Percentiles rank a stretch among this genome's conserved stretches.
Evolutionary conservation across 2,329 filamentous ascomycete genomes (phyloP).

Genomic region (Spiromastix sp.): DNA sequence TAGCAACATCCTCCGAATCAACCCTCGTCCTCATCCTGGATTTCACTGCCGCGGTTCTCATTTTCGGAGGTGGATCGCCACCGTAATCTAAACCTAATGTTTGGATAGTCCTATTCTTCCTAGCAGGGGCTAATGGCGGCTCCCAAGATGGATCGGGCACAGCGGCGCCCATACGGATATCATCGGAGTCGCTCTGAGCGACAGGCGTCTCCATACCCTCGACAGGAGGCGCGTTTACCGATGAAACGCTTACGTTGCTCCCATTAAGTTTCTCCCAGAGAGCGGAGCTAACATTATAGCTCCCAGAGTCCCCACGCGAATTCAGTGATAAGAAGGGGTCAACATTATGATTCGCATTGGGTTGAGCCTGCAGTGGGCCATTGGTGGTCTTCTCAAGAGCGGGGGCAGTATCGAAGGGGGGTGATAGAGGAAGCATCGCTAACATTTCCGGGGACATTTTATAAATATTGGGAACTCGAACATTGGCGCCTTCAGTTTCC

Average conservation of each 20-base stretch:
- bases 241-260: conserved; percentile 32
- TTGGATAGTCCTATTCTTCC: conserved; percentile 46
- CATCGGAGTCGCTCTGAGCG: conserved; percentile 35
- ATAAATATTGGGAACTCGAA: conserved; percentile 80
- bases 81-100: conserved; percentile 39
- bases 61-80: conserved; percentile 52
- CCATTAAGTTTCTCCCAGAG: conserved; percentile 41
- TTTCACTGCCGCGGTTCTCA: conserved; percentile 44
- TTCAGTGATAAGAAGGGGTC: conserved; percentile 34
- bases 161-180: conserved; percentile 25
- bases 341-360: conserved; percentile 24
- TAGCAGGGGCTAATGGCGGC: conserved; percentile 32
- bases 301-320: conserved; percentile 23
- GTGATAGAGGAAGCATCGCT: conserved; percentile 33
- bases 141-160: conserved; percentile 27
- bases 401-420: conserved; percentile 20
- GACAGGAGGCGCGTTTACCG: conserved; percentile 22
- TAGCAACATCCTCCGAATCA: conserved; percentile 29
- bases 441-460: conserved; percentile 58
- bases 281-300: conserved; percentile 31
- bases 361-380: conserved; percentile 26
- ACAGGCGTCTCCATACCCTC: conserved; percentile 58
- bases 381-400: conserved; percentile 26
- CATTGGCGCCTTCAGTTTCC: conserved; percentile 54
- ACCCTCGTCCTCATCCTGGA: conserved; percentile 30